phyloP scores from a whole-genome alignment of 164 flowering plant genomes.

The Vitis riparia region DNA sequence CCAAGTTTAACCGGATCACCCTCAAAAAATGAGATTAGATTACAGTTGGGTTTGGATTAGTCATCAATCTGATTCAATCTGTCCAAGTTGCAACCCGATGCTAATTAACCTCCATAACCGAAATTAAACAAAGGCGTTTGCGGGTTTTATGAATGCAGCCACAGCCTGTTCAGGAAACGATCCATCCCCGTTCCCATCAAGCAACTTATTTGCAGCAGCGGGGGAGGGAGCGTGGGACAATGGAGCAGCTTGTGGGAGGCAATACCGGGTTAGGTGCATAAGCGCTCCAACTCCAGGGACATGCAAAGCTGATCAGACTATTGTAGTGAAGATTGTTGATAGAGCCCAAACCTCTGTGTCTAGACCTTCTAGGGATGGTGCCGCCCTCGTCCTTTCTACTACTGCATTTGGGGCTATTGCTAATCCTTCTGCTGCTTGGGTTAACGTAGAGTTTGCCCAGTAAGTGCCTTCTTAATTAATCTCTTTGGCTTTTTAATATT shows the following conservation, averaged over 20 bases:
- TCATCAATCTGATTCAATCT: too few species aligned
- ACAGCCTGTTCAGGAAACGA: conserved; percentile 45
- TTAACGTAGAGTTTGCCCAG: conserved; percentile 38
- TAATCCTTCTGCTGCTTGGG: conserved; percentile 1
- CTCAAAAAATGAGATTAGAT: too few species aligned
- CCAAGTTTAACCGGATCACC: too few species aligned
- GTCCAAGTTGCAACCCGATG: too few species aligned
- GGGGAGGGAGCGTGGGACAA: conserved; percentile 62
- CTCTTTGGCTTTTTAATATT: too few species aligned
- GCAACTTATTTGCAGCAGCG: conserved; percentile 44
- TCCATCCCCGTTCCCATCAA: conserved; percentile 31
- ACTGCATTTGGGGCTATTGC: conserved; percentile 39
- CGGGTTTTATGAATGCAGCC: conserved; percentile 25
- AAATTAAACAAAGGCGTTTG: too few species aligned
- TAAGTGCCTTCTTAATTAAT: conserved; percentile 12
- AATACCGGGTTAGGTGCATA: conserved; percentile 41
- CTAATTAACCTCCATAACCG: too few species aligned
- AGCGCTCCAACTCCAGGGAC: conserved; percentile 24
- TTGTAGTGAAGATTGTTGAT: conserved; percentile 43
- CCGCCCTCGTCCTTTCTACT: conserved; percentile 34
- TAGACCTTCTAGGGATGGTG: conserved; percentile 18
- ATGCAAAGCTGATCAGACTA: conserved; percentile 27
- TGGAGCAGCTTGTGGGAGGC: conserved; percentile 56
- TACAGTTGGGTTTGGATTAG: too few species aligned
- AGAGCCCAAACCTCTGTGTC: conserved; percentile 32